Evolutionary conservation across 23 red algal species (phyloP), one percentile per base, ranked within the genome.

Genomic region (Pyropia haitanensis): DNA sequence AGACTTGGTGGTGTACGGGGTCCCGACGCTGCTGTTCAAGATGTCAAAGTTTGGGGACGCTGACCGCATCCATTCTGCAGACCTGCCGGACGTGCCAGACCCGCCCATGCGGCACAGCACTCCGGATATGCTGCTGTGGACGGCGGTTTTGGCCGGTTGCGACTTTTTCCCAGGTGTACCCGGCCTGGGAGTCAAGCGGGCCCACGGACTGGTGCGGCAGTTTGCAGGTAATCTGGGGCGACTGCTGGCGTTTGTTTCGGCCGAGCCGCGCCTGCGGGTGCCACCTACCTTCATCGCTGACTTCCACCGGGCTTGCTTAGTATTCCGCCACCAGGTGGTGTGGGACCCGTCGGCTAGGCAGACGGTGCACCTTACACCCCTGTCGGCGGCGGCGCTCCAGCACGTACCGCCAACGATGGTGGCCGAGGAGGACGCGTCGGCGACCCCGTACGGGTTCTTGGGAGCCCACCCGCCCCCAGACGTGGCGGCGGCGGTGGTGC

Each of bases 1-100:
- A 16, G 94, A 98, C 58, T 59, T 98, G 61, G 68, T 98, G n/a
- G 94, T 91, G 0, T 98, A 98, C 27, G 85, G 94, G 1, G 94
- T 73, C 15, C 64, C 46, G 18, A 80, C 58, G 26, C 53, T 98
- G n/a, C 79, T 98, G 10, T 91, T 78, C 28, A 98, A 98, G 72
- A 78, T 98, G 77, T 76, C 65, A 52, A 77, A 65, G 48, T 54
- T 72, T 44, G 94, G 94, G 49, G 66, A 88, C 17, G 94, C 81
- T 27, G 81, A 88, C 26, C 68, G 87, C 39, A 70, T 84, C 65
- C 69, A 82, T 30, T 72, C 57, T 18, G 68, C 74, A 14, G 88
- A 90, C 51, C 78, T 98, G 18, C 61, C 68, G 14, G 75, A 87
- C 19, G 24, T 90, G 3, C 72, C 75, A 13, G 51, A 71, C 22